These are phyloP conservation scores for Pleochaeta shiraiana DNA, from an alignment of 2,329 filamentous ascomycete species.

Conservation along the genomic window DNA sequence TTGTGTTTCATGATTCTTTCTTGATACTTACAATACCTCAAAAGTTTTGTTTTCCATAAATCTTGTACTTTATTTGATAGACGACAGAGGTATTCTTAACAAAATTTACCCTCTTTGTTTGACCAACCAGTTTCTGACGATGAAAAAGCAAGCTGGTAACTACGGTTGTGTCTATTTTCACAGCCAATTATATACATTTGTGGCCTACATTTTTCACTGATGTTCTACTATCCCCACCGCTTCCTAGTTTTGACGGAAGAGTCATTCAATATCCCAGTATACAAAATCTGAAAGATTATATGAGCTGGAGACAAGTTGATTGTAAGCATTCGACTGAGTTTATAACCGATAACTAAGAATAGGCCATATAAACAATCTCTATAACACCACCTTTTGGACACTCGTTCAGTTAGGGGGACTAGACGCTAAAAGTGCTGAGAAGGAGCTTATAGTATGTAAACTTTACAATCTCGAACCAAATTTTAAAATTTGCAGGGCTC, in stretches of 20 bases:
- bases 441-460: constrained; percentile 44
- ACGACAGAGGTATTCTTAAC: constrained; percentile 39
- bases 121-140: constrained; percentile 6
- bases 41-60: constrained; percentile 84
- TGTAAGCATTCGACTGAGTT: constrained; percentile 48
- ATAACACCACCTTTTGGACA: constrained; percentile 93
- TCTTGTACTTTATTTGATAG: constrained; percentile 66
- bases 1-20: no score
- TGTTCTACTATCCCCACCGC: constrained; percentile 43
- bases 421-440: constrained; percentile 58
- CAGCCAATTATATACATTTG: constrained; percentile 64
- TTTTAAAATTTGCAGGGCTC: constrained; percentile 42
- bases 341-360: not conserved
- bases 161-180: constrained; percentile 83
- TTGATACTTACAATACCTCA: no score
- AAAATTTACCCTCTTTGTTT: not conserved
- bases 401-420: constrained; percentile 61
- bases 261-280: constrained; percentile 76
- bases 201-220: constrained; percentile 62
- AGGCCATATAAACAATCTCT: constrained; percentile 97
- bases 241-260: constrained; percentile 83
- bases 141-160: constrained; percentile 59
- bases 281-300: constrained; percentile 72
- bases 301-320: constrained; percentile 94
- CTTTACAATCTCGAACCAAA: no score